These are phyloP conservation scores for Falciphora oryzae DNA, from an alignment of 2,329 filamentous ascomycete genomes.

Conservation along the genomic window DNA sequence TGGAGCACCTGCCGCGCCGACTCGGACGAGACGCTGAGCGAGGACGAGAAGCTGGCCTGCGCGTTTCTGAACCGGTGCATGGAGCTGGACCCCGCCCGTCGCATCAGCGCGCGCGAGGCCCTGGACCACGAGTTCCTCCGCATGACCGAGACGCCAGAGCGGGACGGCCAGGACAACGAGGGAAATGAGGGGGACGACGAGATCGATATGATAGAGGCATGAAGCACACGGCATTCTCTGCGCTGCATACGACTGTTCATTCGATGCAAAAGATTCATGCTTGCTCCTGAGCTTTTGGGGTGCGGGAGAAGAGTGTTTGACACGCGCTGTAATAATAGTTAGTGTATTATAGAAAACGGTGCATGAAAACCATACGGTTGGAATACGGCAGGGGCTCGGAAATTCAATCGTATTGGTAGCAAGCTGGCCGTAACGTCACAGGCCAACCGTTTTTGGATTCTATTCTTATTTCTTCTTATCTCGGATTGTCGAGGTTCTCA, in stretches of 20 bases:
- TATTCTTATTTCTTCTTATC: too few relatives aligned
- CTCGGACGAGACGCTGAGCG: conserved; percentile 45
- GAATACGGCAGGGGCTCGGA: not conserved
- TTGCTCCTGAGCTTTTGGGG: not conserved
- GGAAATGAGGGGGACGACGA: conserved; percentile 1
- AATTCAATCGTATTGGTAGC: not conserved
- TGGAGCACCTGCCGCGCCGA: conserved; percentile 79
- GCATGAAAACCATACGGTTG: not conserved
- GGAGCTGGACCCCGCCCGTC: conserved; percentile 67
- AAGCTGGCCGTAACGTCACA: not conserved
- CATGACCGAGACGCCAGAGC: not conserved
- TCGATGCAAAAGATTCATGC: too few relatives aligned
- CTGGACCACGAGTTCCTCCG: conserved; percentile 65
- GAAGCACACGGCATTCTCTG: not conserved
- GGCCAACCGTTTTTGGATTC: too few relatives aligned
- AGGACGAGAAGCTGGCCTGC: conserved; percentile 67
- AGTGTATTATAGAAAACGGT: not conserved
- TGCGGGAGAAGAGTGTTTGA: not conserved
- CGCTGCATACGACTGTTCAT: not conserved
- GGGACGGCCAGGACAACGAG: not conserved
- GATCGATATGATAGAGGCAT: conserved; percentile 9
- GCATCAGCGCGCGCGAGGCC: conserved; percentile 71
- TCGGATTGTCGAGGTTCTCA: too few relatives aligned
- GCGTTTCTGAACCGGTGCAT: conserved; percentile 67
- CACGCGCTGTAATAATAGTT: not conserved